Evolutionary conservation across 2,329 filamentous ascomycete species (phyloP).

Genomic region (Lecanicillium sp.): DNA sequence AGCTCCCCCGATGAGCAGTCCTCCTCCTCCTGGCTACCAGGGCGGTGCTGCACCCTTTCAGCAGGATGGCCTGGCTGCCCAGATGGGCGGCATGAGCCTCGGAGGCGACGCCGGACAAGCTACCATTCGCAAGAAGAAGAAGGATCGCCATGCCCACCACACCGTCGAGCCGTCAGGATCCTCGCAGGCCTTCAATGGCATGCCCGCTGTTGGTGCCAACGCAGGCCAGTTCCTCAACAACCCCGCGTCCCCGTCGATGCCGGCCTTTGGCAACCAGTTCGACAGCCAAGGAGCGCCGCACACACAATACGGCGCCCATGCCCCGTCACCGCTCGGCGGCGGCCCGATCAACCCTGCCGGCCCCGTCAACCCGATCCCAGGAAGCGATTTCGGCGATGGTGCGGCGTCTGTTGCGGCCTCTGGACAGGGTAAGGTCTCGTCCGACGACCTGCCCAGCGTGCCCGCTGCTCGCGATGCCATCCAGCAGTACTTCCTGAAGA

Average conservation of each 20-base stretch:
- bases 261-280: conserved; percentile 38
- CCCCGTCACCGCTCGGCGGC: conserved; percentile 1
- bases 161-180: conserved; percentile 67
- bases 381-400: conserved; percentile 22
- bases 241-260: conserved; percentile 20
- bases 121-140: conserved; percentile 70
- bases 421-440: conserved; percentile 59
- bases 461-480: conserved; percentile 76
- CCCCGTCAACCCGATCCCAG: conserved; percentile 20
- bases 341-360: conserved; percentile 21
- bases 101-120: conserved; percentile 43
- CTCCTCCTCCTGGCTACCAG: conserved; percentile 23
- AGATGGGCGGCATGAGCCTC: conserved; percentile 74
- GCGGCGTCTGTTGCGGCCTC: conserved; percentile 28
- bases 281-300: conserved; percentile 24
- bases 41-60: conserved; percentile 27
- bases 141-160: conserved; percentile 90
- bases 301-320: background rate
- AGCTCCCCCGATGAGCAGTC: conserved; percentile 22
- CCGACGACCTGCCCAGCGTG: conserved; percentile 89
- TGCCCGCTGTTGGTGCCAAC: conserved; percentile 51
- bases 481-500: conserved; percentile 76
- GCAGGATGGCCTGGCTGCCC: conserved; percentile 54
- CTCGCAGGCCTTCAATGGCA: conserved; percentile 64
- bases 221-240: conserved; percentile 35